Evolutionary conservation across 805 yeast species (phyloP).

Genomic region (Candida qinlingensis): DNA sequence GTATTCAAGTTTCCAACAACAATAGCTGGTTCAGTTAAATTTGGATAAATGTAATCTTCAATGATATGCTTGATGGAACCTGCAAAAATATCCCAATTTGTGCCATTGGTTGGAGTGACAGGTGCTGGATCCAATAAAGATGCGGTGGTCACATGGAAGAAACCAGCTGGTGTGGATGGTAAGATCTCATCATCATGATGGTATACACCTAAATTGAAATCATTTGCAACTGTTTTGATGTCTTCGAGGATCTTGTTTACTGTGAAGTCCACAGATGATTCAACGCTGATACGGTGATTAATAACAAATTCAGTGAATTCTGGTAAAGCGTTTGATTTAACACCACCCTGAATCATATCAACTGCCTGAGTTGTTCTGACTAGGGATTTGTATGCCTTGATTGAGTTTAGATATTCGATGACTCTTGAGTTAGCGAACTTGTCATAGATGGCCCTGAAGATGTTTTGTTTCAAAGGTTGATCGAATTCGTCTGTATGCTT

Average conservation of each 20-base stretch:
- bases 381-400: slow-evolving; percentile 40
- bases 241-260: slow-evolving; percentile 30
- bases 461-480: slow-evolving; percentile 20
- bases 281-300: slow-evolving; percentile 50
- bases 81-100: slow-evolving; percentile 50
- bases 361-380: slow-evolving; percentile 38
- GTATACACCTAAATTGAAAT: slow-evolving; percentile 28
- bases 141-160: slow-evolving; percentile 26
- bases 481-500: slow-evolving; percentile 32
- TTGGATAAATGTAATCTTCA: slow-evolving; percentile 38
- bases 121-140: slow-evolving; percentile 47
- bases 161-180: slow-evolving; percentile 31
- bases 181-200: slow-evolving; percentile 32
- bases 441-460: slow-evolving; percentile 31
- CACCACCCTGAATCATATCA: slow-evolving; percentile 28
- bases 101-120: slow-evolving; percentile 40
- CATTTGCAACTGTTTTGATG: slow-evolving; percentile 34
- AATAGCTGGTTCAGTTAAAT: slow-evolving; percentile 5
- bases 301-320: slow-evolving; percentile 41
- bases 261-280: slow-evolving; percentile 28
- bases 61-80: slow-evolving; percentile 60
- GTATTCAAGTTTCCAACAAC: slow-evolving; percentile 12
- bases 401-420: slow-evolving; percentile 29
- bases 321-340: slow-evolving; percentile 35
- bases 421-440: slow-evolving; percentile 32